Base-by-base conservation (phyloP, 495 filamentous ascomycete genomes). In the Hyaloscypha bicolor region DNA sequence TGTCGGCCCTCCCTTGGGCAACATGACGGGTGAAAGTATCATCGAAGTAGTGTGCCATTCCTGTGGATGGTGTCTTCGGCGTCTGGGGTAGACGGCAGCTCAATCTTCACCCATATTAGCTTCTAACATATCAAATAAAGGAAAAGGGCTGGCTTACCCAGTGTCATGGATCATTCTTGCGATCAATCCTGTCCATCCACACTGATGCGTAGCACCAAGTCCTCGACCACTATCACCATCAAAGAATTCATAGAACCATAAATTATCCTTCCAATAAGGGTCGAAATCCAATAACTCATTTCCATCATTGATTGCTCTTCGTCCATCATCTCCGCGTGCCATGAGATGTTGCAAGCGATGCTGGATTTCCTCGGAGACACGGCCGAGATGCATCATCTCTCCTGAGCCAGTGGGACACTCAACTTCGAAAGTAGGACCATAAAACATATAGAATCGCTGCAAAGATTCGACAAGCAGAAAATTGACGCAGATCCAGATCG, bases 171-270 rank as follows among this genome's bases (percentile, higher is more conserved):
- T 97, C 86, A 98, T 88, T 74, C 96, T 94, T 9, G 94, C 94
- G 72, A 98, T 92, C 57, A 98, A 74, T 0, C 94, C 95, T n/a
- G 94, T 97, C 95, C 95, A 98, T 6, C 94, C 94, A 67, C 93
- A 96, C 76, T 98, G 94, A 77, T 98, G 95, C 56, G 91, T 95
- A 29, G 94, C 92, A 62, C 94, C 94, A 9, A 97, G 82, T 6
- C 95, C 94, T 60, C 93, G 88, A 19, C 95, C 94, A 31, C 82
- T 89, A 74, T 98, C 95, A 32, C 92, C 94, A 71, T 98, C 94
- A 72, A 98, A 98, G 81, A 96, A 98, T 76, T 98, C 94, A 73
- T 96, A 90, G 83, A 96, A 98, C 90, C 92, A 97, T 66, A 97
- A 79, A 72, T 96, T 86, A 74, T 97, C 93, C 74, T 87, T 93